These are phyloP conservation scores for Phaeoacremonium minimum DNA, from an alignment of 2,329 filamentous ascomycete species.

Conservation along the genomic window DNA sequence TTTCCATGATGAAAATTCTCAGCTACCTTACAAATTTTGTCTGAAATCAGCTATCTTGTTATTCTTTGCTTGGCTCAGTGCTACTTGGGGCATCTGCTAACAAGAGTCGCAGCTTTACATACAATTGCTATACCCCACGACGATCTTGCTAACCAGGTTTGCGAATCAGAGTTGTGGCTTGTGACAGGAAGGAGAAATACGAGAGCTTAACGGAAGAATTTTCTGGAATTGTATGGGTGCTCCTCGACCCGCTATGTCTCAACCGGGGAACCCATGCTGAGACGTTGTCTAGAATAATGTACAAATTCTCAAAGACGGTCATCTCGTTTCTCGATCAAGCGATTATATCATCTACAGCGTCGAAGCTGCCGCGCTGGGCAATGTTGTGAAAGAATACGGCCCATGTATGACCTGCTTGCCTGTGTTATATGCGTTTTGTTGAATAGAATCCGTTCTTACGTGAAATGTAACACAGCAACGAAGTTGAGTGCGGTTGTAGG, in stretches of 20 bases:
- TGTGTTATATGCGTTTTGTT: not conserved
- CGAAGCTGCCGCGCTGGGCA: constrained; percentile 85
- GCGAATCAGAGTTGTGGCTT: constrained; percentile 76
- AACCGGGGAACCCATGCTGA: constrained; percentile 38
- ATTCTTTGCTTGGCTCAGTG: no score
- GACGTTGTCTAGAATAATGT: constrained; percentile 67
- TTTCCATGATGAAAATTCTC: constrained; percentile 98
- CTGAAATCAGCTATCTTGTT: constrained; percentile 55
- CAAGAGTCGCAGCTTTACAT: constrained; percentile 1
- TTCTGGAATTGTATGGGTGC: constrained; percentile 69
- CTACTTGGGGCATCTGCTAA: constrained; percentile 15
- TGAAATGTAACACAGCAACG: constrained; percentile 58
- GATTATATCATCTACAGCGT: constrained; percentile 99
- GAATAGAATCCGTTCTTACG: constrained; percentile 9
- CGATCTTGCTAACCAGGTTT: constrained; percentile 14
- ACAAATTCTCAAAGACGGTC: constrained; percentile 88
- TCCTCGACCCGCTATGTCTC: constrained; percentile 20
- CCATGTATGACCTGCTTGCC: constrained; percentile 65
- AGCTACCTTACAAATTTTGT: constrained; percentile 93
- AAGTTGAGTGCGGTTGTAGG: constrained; percentile 94
- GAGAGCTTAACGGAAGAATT: constrained; percentile 79
- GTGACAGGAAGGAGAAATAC: constrained; percentile 87
- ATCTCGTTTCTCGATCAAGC: constrained; percentile 91
- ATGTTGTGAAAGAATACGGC: constrained; percentile 82
- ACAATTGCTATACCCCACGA: constrained; percentile 1